Base-by-base conservation (phyloP, 192 early-diverging fungal species). In the Umbelopsis ramanniana region DNA sequence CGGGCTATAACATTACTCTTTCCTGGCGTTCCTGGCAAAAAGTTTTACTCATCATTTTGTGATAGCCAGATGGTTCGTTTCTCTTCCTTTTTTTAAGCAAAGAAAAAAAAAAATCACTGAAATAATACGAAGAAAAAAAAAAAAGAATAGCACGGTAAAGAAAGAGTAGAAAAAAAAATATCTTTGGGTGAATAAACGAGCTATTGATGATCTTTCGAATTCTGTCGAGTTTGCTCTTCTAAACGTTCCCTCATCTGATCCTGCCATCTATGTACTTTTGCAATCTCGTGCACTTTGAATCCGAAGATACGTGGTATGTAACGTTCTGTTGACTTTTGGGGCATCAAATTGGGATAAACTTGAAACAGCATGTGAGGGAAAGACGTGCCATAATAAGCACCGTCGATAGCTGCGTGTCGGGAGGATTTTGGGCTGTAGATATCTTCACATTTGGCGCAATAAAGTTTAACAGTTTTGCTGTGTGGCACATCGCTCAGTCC, bases 251-350 rank as follows among this genome's bases (percentile, higher is more conserved):
- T 85, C 74, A 94, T 71, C 63, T 89, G 86, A 77, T 98, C 94
- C 87, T 97, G 98, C 85, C 89, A 91, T 74, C 96, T 83, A 73
- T 97, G 95, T 73, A 94, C 93, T 71, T 92, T 88, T 22, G 96
- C 94, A 29, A 89, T 89, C 22, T 85, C 83, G 80, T 99, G 95
- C 46, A 99, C 81, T 71, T 92, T 94, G 86, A 99, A 99, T 9
- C 98, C 98, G 89, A 99, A 99, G 53, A 99, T 98, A 50, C 88
- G 89, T n/a, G 98, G 98, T 46, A 96, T 88, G 76, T 97, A 97
- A 52, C 95, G 90, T 68, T 95, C 94, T 23, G 84, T 85, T 22
- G 84, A 82, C 73, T 93, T 93, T 4, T 85, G 81, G 10, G 96
- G 96, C 67, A 93, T 78, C 40, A 95, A 82, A 60, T 88, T 84